phyloP scores from a whole-genome alignment of 768 basidiomycete species.

The Amanita jacksonii region DNA sequence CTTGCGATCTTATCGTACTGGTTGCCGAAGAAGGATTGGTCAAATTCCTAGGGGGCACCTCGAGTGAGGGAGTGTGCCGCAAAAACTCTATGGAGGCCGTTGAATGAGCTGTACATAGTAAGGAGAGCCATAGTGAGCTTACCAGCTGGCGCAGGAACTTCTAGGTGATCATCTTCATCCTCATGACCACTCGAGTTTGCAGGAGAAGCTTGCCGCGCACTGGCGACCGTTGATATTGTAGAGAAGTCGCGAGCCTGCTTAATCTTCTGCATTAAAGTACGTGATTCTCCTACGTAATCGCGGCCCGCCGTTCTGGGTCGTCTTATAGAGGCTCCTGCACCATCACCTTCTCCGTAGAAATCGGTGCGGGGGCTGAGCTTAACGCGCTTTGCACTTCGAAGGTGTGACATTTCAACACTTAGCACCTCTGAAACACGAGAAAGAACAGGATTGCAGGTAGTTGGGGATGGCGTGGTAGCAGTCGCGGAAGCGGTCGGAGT shows the following conservation, averaged over 20 bases:
- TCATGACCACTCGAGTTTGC: slow-evolving; percentile 7
- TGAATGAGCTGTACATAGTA: neutral
- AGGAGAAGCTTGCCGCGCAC: slow-evolving; percentile 21
- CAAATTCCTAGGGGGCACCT: slow-evolving; percentile 21
- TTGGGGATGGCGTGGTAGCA: slow-evolving; percentile 34
- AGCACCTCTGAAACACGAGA: slow-evolving; percentile 40
- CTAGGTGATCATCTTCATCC: slow-evolving; percentile 7
- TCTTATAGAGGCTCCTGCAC: slow-evolving; percentile 34
- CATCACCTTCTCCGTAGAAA: slow-evolving; percentile 42
- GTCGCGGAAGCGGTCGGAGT: slow-evolving; percentile 51
- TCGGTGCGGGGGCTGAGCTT: slow-evolving; percentile 66
- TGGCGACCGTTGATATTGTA: slow-evolving; percentile 55
- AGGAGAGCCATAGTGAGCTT: slow-evolving; percentile 1
- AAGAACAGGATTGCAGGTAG: slow-evolving; percentile 33
- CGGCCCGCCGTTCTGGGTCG: slow-evolving; percentile 39
- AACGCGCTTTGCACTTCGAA: slow-evolving; percentile 73
- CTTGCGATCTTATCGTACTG: slow-evolving; percentile 23
- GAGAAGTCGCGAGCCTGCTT: slow-evolving; percentile 71
- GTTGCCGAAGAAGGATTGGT: slow-evolving; percentile 21
- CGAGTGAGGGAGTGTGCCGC: slow-evolving; percentile 24
- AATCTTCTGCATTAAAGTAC: slow-evolving; percentile 71
- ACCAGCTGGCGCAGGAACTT: slow-evolving; percentile 15
- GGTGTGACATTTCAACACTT: slow-evolving; percentile 33
- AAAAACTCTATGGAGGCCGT: slow-evolving; percentile 16
- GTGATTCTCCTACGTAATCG: slow-evolving; percentile 74